A percentile compares a stretch with the other conserved stretches of the same genome.
Evolutionary conservation across 495 filamentous ascomycete genomes (phyloP).

Genomic region (Penicillium cataractarum): DNA sequence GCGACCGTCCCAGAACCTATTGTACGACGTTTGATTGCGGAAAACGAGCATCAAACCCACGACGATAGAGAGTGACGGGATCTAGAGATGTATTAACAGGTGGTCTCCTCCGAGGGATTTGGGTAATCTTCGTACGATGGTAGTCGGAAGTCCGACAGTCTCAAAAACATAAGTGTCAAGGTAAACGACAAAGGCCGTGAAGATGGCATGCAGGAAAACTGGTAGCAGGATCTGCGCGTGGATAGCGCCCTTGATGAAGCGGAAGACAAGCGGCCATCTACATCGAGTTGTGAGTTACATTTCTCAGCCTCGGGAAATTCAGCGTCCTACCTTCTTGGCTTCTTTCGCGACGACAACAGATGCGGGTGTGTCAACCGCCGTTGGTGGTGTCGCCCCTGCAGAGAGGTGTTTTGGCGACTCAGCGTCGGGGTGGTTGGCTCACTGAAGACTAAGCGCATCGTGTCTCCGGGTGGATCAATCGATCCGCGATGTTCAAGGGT

Average conservation of each 20-base stretch:
- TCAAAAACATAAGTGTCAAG: slow-evolving; percentile 59
- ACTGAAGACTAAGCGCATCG: slow-evolving; percentile 44
- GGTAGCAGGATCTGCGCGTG: slow-evolving; percentile 66
- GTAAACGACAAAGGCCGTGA: slow-evolving; percentile 65
- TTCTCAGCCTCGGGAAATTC: neutral
- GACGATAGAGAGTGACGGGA: slow-evolving; percentile 78
- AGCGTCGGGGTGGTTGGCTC: slow-evolving; percentile 42
- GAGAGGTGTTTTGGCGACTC: slow-evolving; percentile 41
- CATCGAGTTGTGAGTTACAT: neutral
- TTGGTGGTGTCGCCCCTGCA: slow-evolving; percentile 33
- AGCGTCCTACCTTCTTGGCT: slow-evolving; percentile 55
- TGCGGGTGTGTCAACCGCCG: slow-evolving; percentile 44
- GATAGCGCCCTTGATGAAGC: slow-evolving; percentile 77
- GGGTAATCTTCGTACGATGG: slow-evolving; percentile 52
- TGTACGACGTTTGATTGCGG: slow-evolving; percentile 72
- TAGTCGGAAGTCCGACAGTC: slow-evolving; percentile 63
- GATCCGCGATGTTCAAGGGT: slow-evolving; percentile 2
- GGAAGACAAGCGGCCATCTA: slow-evolving; percentile 73
- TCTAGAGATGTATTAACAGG: slow-evolving; percentile 36
- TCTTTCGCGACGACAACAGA: slow-evolving; percentile 52
- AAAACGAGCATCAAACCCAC: slow-evolving; percentile 83
- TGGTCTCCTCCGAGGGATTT: neutral
- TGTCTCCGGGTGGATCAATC: neutral
- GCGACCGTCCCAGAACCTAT: slow-evolving; percentile 72
- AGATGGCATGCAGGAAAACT: slow-evolving; percentile 64